Evolutionary conservation across 73 alveolate species (phyloP).

Genomic region (Tetrahymena borealis): DNA sequence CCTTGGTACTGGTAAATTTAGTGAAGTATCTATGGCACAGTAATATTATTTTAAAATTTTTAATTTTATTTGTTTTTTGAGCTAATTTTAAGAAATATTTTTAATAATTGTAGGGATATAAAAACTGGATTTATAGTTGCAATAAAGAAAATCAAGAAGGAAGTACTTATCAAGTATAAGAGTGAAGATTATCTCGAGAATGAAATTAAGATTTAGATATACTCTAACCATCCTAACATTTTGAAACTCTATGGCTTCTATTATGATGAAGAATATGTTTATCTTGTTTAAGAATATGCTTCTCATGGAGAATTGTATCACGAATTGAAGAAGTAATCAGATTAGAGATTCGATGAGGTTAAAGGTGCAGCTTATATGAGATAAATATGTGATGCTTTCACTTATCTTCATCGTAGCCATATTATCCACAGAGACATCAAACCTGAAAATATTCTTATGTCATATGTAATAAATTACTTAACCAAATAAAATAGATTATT

Average conservation of each 20-base stretch:
- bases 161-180: constrained; percentile 19
- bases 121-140: constrained; percentile 18
- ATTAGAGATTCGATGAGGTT: constrained; percentile 50
- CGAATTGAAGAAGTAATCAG: constrained; percentile 46
- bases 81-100: neutral
- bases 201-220: constrained; percentile 88
- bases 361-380: constrained; percentile 69
- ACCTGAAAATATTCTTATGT: constrained; percentile 89
- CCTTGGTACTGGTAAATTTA: constrained; percentile 46
- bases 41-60: no score
- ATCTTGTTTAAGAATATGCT: constrained; percentile 89
- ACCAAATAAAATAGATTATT: no score
- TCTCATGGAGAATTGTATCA: constrained; percentile 89
- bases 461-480: neutral
- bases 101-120: constrained; percentile 4
- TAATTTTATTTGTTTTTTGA: neutral
- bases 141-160: constrained; percentile 18
- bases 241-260: constrained; percentile 83
- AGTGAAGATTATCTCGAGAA: constrained; percentile 28
- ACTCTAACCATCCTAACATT: constrained; percentile 79
- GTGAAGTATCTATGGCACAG: constrained; percentile 40
- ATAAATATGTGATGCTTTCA: constrained; percentile 79
- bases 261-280: constrained; percentile 87
- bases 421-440: constrained; percentile 94
- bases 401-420: constrained; percentile 77